phyloP scores from a whole-genome alignment of 805 yeast genomes.

The Cyberlindnera saturnus region DNA sequence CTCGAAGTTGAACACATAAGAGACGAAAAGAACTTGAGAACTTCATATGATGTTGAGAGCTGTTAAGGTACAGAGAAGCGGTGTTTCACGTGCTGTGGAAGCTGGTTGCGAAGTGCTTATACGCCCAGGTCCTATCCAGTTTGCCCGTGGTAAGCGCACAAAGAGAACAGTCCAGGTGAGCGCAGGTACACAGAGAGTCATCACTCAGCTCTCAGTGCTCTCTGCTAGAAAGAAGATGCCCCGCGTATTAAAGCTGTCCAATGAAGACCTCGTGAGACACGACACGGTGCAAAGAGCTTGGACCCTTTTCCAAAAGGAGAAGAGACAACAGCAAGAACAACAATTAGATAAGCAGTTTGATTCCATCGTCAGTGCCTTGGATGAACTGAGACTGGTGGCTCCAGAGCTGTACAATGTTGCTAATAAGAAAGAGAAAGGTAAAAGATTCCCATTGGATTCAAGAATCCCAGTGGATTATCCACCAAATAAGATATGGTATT shows the following conservation, averaged over 20 bases:
- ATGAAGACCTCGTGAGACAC: conserved; percentile 84
- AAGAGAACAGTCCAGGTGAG: conserved; percentile 31
- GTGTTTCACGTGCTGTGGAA: conserved; percentile 9
- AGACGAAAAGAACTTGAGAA: neutral
- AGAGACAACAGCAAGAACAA: conserved; percentile 35
- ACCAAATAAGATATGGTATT: conserved; percentile 74
- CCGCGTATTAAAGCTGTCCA: conserved; percentile 60
- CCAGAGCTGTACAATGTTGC: conserved; percentile 60
- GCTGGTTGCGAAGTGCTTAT: neutral
- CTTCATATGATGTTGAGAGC: neutral
- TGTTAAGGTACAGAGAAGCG: neutral
- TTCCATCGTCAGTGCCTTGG: conserved; percentile 66
- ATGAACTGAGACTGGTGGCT: conserved; percentile 47
- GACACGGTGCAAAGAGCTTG: conserved; percentile 79
- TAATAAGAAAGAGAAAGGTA: conserved; percentile 44
- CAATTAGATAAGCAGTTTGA: conserved; percentile 56
- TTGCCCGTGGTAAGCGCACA: conserved; percentile 47
- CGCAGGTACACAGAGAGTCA: conserved; percentile 42
- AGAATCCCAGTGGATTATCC: conserved; percentile 90
- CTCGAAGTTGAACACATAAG: neutral
- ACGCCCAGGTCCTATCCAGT: conserved; percentile 12
- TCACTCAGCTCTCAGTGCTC: conserved; percentile 64
- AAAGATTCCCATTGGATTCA: conserved; percentile 74
- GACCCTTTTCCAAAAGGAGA: conserved; percentile 53
- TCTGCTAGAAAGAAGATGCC: conserved; percentile 90